Evolutionary conservation across 768 basidiomycete species (phyloP), one percentile per base, ranked within the genome.

Genomic region (Suillus lakei): DNA sequence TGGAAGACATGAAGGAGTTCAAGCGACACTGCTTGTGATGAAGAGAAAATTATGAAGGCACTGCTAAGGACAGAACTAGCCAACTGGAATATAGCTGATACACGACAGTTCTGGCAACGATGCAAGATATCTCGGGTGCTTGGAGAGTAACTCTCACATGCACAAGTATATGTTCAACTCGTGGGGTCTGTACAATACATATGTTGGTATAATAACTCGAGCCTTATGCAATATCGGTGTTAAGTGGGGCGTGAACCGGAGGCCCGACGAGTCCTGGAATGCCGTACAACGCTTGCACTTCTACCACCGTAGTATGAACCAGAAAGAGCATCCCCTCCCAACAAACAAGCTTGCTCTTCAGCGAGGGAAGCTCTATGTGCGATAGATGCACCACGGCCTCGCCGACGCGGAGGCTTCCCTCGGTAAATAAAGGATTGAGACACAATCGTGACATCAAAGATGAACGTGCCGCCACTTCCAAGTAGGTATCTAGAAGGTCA

Each of bases 391-490:
- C 78, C 70, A 50, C 75, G 71, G 56, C 69, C 68, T 34, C 73
- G 76, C 43, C 70, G 67, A 64, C 83, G 80, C 38, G 79, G 83
- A 43, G 74, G 80, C 58, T 76, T 81, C 32, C 82, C 81, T 58
- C 85, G 84, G 76, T 99, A 99, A 26, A 96, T 79, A 70, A 91
- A 84, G 26, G 90, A 90, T 78, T 99, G 98, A 12, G 84, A 76
- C 62, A 99, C 89, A 73, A 99, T 98, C 6, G 91, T 91, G 38
- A 98, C 79, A 75, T 99, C 98, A 75, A 98, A 99, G 69, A 95
- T 77, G 21, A 99, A 86, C 0, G 97, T 98, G 2, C 98, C 98
- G 46, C 87, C 96, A 64, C 93, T 95, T 39, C 97, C 97, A 2
- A 99, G 80, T 0, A 99, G 83, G 73, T 96, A 98, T 59, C 92